Evolutionary conservation across 2,329 filamentous ascomycete genomes (phyloP).

Genomic region (Diatrype stigma): DNA sequence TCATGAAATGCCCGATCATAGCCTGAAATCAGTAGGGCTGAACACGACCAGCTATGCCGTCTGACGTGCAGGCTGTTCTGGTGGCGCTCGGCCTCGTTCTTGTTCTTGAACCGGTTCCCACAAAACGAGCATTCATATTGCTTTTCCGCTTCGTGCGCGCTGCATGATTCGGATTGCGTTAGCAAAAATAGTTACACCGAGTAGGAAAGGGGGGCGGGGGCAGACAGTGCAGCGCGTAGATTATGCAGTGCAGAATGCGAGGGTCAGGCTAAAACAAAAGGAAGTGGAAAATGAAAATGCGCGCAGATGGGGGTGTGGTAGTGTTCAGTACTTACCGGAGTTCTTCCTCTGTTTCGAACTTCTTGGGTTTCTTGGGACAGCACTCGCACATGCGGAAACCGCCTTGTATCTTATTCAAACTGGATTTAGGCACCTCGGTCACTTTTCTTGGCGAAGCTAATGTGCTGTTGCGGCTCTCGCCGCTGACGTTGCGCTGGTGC

Average conservation of each 20-base stretch:
- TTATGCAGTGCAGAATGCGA: not conserved
- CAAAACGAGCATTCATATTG: constrained; percentile 93
- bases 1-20: constrained; percentile 84
- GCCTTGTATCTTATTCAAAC: constrained; percentile 45
- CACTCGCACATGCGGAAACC: constrained; percentile 75
- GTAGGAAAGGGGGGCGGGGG: no score
- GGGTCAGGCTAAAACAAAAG: not conserved
- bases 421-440: constrained; percentile 44
- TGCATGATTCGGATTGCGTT: constrained; percentile 33
- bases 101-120: constrained; percentile 96
- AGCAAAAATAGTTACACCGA: not conserved
- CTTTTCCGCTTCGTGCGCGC: constrained; percentile 87
- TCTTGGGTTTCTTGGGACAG: constrained; percentile 95
- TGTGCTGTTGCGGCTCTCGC: constrained; percentile 27
- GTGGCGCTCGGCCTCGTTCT: constrained; percentile 94
- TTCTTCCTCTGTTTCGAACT: constrained; percentile 81
- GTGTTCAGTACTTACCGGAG: constrained; percentile 72
- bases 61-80: constrained; percentile 92
- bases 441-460: constrained; percentile 49
- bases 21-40: constrained; percentile 61
- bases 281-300: not conserved
- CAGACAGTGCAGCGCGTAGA: not conserved
- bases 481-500: constrained; percentile 44
- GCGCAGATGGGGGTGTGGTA: not conserved
- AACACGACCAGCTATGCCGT: constrained; percentile 95